Evolutionary conservation across 139 green algal genomes (phyloP).

Genomic region (Zygnema circumcarinatum): DNA sequence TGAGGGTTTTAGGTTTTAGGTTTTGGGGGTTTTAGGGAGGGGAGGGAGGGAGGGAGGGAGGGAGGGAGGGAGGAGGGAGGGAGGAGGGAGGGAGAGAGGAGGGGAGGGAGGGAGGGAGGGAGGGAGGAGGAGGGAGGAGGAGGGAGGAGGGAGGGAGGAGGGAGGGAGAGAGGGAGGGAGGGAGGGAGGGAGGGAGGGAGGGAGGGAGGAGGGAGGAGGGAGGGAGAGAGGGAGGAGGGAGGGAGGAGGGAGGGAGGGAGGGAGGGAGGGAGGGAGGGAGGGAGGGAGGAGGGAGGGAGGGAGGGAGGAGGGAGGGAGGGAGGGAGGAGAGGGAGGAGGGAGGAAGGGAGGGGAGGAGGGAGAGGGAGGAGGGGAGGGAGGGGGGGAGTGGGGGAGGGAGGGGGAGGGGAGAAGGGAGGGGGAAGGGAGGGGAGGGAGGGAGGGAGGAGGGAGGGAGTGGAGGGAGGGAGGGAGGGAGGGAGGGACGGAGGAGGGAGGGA

Average conservation of each 20-base stretch:
- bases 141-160: conserved; percentile 3
- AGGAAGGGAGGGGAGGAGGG: neutral
- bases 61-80: neutral
- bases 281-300: neutral
- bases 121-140: conserved; percentile 24
- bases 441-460: neutral
- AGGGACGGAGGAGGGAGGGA: neutral
- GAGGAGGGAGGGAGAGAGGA: neutral
- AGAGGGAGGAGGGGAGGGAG: neutral
- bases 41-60: neutral
- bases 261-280: conserved; percentile 3
- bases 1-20: neutral
- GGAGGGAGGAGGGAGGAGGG: neutral
- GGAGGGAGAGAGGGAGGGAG: conserved; percentile 25
- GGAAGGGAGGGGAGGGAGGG: neutral
- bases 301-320: neutral
- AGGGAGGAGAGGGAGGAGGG: neutral
- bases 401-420: too few relatives aligned
- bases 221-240: conserved; percentile 16
- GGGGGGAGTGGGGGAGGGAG: neutral
- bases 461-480: neutral
- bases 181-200: conserved; percentile 2
- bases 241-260: conserved; percentile 19
- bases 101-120: conserved; percentile 13
- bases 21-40: neutral